These are phyloP conservation scores for Kazachstania bromeliacearum DNA, from an alignment of 805 yeast species.

Conservation along the genomic window DNA sequence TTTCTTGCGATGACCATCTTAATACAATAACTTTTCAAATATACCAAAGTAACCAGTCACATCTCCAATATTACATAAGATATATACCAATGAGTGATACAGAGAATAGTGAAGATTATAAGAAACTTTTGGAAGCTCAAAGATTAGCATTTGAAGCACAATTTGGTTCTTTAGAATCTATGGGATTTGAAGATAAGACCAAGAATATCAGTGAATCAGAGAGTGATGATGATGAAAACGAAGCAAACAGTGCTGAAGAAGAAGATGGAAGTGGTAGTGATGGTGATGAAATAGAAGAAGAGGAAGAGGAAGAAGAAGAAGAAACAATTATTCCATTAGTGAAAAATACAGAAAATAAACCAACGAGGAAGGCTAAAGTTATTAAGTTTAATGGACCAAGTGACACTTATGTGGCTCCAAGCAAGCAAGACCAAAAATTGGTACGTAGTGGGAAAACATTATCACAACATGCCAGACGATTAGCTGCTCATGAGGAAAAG, in stretches of 20 bases:
- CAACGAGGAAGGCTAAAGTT: slow-evolving; percentile 14
- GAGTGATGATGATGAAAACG: slow-evolving; percentile 4
- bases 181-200: slow-evolving; percentile 44
- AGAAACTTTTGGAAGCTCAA: slow-evolving; percentile 38
- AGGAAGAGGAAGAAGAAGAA: slow-evolving; percentile 18
- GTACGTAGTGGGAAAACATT: slow-evolving; percentile 51
- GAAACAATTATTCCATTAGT: slow-evolving; percentile 1
- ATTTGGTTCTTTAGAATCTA: slow-evolving; percentile 47
- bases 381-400: slow-evolving; percentile 22
- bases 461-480: slow-evolving; percentile 28
- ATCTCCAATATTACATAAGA: too few relatives aligned
- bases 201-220: slow-evolving; percentile 12
- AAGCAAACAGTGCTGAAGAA: neutral
- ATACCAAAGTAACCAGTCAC: too few relatives aligned
- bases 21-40: too few relatives aligned
- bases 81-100: slow-evolving; percentile 2
- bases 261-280: slow-evolving; percentile 1
- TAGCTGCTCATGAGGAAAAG: slow-evolving; percentile 18
- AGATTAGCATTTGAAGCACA: slow-evolving; percentile 53
- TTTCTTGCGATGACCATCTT: too few relatives aligned
- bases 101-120: slow-evolving; percentile 15
- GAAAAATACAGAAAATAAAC: neutral
- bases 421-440: slow-evolving; percentile 43
- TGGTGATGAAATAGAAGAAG: slow-evolving; percentile 21
- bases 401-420: slow-evolving; percentile 21